phyloP scores from a whole-genome alignment of 2,329 filamentous ascomycete species.

The Curvularia sp. region DNA sequence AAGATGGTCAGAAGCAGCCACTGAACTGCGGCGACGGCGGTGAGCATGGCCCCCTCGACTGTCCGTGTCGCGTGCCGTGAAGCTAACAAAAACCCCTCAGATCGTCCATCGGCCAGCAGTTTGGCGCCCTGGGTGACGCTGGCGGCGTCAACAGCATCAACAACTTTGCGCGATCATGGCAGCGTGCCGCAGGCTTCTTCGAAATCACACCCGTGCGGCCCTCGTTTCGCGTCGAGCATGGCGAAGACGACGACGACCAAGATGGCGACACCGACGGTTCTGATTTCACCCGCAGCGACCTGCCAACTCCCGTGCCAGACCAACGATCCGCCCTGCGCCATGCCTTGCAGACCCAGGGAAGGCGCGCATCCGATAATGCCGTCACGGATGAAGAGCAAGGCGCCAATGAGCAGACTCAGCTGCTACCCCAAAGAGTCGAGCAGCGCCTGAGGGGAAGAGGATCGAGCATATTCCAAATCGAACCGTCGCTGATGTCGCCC shows the following conservation, averaged over 20 bases:
- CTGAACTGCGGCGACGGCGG: conserved; percentile 50
- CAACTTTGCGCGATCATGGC: conserved; percentile 92
- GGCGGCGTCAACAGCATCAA: conserved; percentile 94
- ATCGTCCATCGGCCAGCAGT: conserved; percentile 60
- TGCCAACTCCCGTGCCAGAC: conserved; percentile 43
- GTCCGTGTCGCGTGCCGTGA: not conserved
- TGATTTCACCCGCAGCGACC: conserved; percentile 42
- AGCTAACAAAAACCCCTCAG: conserved; percentile 30
- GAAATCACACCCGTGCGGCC: conserved; percentile 84
- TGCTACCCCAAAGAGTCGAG: conserved; percentile 39
- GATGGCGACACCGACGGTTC: conserved; percentile 39
- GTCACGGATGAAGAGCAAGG: conserved; percentile 47
- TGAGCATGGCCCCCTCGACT: conserved; percentile 22
- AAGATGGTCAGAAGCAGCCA: conserved; percentile 29
- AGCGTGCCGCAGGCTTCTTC: conserved; percentile 84
- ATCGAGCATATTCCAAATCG: conserved; percentile 58
- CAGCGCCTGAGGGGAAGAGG: conserved; percentile 44
- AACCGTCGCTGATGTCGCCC: conserved; percentile 67
- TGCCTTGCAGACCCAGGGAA: conserved; percentile 49
- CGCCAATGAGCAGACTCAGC: conserved; percentile 40
- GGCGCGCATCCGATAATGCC: conserved; percentile 50
- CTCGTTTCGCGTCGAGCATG: conserved; percentile 67
- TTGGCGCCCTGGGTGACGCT: conserved; percentile 67
- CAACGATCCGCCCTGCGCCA: conserved; percentile 54
- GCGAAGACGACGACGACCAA: conserved; percentile 42